Evolutionary conservation across 805 yeast species (phyloP), one percentile per base, ranked within the genome.

Genomic region (Starmerella geochares): DNA sequence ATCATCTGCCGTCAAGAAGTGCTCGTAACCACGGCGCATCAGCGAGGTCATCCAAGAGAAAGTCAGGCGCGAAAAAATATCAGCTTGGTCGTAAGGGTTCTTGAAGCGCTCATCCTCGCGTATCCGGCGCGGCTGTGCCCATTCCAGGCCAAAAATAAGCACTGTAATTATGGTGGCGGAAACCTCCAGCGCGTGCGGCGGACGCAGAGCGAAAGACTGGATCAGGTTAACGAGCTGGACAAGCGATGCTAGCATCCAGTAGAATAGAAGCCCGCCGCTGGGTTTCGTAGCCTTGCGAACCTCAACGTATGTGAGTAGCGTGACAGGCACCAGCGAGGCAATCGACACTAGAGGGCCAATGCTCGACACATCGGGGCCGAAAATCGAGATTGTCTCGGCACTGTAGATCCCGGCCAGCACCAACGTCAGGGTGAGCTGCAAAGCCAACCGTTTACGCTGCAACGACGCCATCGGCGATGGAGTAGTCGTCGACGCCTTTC

Each of bases 31-130:
- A 47, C 77, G 77, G 57, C 69, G 76, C 81, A 92, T 86, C 60
- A 92, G 69, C 1, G 76, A 79, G 19, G 86, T 79, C 94, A 92
- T 86, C 97, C 98, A 92, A 24, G 80, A 69, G 64, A 92, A 90
- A 0, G 94, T 81, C 46, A 90, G 69, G 47, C 76, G 71, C 2
- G 94, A 81, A 55, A 90, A 77, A 14, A 87, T 68, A 62, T 88
- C 80, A 11, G 86, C 84, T 48, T 63, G 64, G 35, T 78, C 81
- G 37, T 70, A 67, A 1, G 81, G 83, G 39, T 63, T 61, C 38
- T 55, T 57, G 44, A 39, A 50, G 46, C 63, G 62, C 37, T 51
- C 50, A 54, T 70, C 66, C 52, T 58, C 58, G 9, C 68, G 60
- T 45, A 71, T 53, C 19, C 73, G 69, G 11, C 66, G 61, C 41